A percentile compares a stretch with the other conserved stretches of the same genome.
Conservation (phyloP, 495 filamentous ascomycete species). For the Xylaria flabelliformis region DNA sequence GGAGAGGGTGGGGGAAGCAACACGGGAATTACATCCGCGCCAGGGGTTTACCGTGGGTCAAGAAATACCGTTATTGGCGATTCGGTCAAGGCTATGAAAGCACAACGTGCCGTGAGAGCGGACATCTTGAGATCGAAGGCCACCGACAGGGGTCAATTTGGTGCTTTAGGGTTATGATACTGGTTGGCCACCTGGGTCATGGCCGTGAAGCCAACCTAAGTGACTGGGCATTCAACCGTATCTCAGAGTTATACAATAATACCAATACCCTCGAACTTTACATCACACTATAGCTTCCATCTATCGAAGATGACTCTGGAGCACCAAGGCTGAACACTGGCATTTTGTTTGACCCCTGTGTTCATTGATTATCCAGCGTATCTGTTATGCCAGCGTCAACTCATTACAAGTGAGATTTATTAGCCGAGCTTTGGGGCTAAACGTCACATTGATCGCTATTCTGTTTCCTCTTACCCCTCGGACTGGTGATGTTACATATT, state of each 20-base stretch:
- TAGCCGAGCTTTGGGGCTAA: background rate
- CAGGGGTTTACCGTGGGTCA: background rate
- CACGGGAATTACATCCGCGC: background rate
- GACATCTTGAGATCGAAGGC: slow-evolving; percentile 19
- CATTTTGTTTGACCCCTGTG: background rate
- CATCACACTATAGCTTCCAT: background rate
- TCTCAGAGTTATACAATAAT: background rate
- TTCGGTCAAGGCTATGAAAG: slow-evolving; percentile 22
- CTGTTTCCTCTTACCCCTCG: background rate
- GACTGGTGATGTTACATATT: slow-evolving; percentile 2
- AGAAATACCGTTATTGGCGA: background rate
- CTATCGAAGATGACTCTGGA: background rate
- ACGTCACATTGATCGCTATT: background rate
- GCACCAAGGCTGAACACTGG: no score
- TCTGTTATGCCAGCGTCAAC: background rate
- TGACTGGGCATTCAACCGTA: background rate
- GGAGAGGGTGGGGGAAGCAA: background rate
- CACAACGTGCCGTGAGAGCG: slow-evolving; percentile 12
- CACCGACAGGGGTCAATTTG: slow-evolving; percentile 26
- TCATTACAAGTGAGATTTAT: background rate
- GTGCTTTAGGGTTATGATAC: slow-evolving; percentile 36
- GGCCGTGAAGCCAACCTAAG: background rate
- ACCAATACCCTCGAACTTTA: background rate
- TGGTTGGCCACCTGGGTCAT: background rate
- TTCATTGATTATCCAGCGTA: background rate